A percentile compares a stretch with the other conserved stretches of the same genome.
phyloP scores from a whole-genome alignment of 331 rosid genomes.

The Stylosanthes scabra region DNA sequence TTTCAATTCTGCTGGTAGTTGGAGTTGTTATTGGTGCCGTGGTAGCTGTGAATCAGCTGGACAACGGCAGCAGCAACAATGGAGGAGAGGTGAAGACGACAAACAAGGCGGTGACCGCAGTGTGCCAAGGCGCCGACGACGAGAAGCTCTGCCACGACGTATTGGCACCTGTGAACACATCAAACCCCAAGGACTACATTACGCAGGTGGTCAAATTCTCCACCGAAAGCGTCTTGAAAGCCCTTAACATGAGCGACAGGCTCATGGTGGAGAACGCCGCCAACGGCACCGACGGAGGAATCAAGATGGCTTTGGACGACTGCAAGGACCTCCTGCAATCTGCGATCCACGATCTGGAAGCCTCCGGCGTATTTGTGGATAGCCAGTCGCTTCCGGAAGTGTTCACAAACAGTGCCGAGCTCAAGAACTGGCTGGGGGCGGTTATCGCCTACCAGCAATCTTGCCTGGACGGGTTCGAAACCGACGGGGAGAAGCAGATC shows the following conservation, averaged over 20 bases:
- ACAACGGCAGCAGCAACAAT: background rate
- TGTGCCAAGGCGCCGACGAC: constrained; percentile 52
- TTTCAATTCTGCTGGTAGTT: constrained; percentile 61
- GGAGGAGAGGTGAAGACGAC: too few relatives aligned
- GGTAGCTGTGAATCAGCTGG: constrained; percentile 30
- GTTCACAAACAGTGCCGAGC: constrained; percentile 31
- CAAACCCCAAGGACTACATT: constrained; percentile 47
- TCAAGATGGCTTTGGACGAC: constrained; percentile 57
- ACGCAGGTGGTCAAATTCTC: constrained; percentile 42
- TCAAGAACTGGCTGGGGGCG: constrained; percentile 62
- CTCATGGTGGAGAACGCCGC: constrained; percentile 19
- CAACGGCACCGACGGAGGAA: background rate
- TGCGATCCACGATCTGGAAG: constrained; percentile 48
- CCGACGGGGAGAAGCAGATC: background rate
- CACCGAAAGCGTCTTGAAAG: constrained; percentile 43
- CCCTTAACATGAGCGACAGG: constrained; percentile 57
- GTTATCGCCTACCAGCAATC: constrained; percentile 55
- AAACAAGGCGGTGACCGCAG: background rate
- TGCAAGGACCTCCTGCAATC: constrained; percentile 60
- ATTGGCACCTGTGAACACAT: background rate
- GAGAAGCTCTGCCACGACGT: constrained; percentile 47
- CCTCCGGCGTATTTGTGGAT: constrained; percentile 26
- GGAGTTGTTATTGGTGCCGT: constrained; percentile 61
- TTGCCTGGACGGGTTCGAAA: constrained; percentile 42
- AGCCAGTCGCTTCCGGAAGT: constrained; percentile 28